Conservation (phyloP, 805 yeast genomes). For the Candida rishiriensis region DNA sequence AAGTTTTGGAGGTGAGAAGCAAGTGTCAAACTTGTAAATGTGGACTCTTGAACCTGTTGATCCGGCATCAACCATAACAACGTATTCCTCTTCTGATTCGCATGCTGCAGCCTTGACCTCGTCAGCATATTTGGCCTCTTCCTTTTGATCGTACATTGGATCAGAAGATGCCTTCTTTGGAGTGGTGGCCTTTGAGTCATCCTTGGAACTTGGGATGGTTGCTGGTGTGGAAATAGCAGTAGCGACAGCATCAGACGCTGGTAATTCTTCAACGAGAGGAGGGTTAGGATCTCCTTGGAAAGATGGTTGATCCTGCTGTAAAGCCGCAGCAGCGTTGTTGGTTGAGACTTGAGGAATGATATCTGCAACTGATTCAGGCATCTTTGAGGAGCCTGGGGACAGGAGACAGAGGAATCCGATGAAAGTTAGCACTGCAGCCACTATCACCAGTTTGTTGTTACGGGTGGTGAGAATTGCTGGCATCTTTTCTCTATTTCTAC, state of each 20-base stretch:
- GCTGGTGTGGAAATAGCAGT: conserved; percentile 5
- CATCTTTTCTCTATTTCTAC: no score
- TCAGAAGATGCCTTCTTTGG: conserved; percentile 14
- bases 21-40: conserved; percentile 85
- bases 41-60: conserved; percentile 97
- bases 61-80: conserved; percentile 96
- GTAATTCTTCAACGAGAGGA: conserved; percentile 3
- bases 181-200: conserved; percentile 2
- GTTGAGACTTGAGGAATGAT: conserved; percentile 2
- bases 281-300: conserved; percentile 3
- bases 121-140: conserved; percentile 11
- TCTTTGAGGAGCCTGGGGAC: conserved; percentile 20
- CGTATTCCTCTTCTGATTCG: conserved; percentile 53
- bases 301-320: neutral
- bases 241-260: conserved; percentile 1
- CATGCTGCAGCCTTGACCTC: conserved; percentile 27
- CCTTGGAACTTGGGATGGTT: conserved; percentile 24
- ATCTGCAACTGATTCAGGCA: conserved; percentile 5
- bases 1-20: conserved; percentile 78
- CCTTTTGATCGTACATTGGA: conserved; percentile 8
- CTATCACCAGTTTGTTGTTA: conserved; percentile 49
- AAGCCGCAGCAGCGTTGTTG: neutral
- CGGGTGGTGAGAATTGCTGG: conserved; percentile 31
- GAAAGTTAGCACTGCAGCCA: conserved; percentile 40
- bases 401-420: conserved; percentile 48